phyloP scores from a whole-genome alignment of 176 grass and related monocot species.

The Hsuehochloa calcarea region DNA sequence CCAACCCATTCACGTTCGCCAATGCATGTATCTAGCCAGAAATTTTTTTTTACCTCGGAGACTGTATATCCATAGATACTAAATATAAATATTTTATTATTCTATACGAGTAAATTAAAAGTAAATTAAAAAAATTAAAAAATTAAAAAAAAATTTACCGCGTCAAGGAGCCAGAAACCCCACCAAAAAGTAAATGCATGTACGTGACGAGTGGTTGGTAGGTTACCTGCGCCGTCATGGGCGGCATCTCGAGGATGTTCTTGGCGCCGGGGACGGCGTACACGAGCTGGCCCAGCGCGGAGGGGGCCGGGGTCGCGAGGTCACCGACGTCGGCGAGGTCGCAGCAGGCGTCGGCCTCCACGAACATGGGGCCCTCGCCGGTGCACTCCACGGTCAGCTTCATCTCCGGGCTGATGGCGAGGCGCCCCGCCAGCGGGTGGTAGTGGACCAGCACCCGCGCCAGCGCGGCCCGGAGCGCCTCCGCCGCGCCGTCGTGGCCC shows the following conservation, averaged over 20 bases:
- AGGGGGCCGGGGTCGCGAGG: constrained; percentile 66
- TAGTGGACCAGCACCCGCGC: constrained; percentile 78
- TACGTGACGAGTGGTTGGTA: not conserved
- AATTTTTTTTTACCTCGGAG: too few relatives aligned
- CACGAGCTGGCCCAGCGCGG: constrained; percentile 77
- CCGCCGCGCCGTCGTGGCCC: constrained; percentile 27
- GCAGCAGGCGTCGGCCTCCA: constrained; percentile 77
- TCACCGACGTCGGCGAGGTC: constrained; percentile 64
- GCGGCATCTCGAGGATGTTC: constrained; percentile 93
- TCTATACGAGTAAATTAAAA: too few relatives aligned
- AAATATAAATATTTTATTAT: too few relatives aligned
- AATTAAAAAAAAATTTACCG: too few relatives aligned
- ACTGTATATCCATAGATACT: too few relatives aligned
- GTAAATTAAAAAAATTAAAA: too few relatives aligned
- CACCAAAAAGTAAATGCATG: constrained; percentile 4
- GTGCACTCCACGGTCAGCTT: constrained; percentile 83
- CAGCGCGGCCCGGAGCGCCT: constrained; percentile 62
- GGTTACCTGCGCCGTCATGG: constrained; percentile 73
- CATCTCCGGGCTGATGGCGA: constrained; percentile 70
- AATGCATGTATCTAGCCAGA: not conserved
- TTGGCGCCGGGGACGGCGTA: constrained; percentile 75
- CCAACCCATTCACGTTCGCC: not conserved
- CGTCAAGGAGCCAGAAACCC: not conserved
- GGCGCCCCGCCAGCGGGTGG: constrained; percentile 81
- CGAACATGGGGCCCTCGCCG: constrained; percentile 71